Conservation (phyloP, 352 stramenopile genomes). For the Phytopythium kandeliae region DNA sequence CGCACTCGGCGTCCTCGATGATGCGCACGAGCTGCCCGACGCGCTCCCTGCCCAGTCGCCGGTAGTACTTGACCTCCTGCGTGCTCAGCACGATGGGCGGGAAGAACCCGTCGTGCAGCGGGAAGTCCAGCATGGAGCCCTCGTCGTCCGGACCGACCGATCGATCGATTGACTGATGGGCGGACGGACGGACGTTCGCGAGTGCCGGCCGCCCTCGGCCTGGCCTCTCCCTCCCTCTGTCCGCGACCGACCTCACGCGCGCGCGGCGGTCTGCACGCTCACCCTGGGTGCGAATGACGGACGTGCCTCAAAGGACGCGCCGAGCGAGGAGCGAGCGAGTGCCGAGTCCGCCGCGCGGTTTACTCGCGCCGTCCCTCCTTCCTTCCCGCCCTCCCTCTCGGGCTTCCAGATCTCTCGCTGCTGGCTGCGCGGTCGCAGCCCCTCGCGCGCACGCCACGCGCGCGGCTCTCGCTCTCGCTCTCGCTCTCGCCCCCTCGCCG, state of each 20-base stretch:
- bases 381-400: no score
- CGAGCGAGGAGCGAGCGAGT: no score
- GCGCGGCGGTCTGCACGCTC: not conserved
- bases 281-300: not conserved
- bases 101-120: constrained; percentile 78
- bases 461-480: not conserved
- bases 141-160: no score
- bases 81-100: constrained; percentile 63
- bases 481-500: no score
- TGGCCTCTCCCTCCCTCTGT: no score
- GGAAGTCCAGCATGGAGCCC: constrained; percentile 64
- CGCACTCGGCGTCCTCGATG: constrained; percentile 70
- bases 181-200: no score
- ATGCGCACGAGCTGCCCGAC: constrained; percentile 70
- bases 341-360: no score
- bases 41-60: constrained; percentile 68
- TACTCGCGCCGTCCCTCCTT: no score
- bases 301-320: constrained; percentile 1
- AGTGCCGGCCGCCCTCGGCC: no score
- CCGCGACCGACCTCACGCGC: no score
- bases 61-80: constrained; percentile 73
- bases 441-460: not conserved
- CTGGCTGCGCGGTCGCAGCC: no score
- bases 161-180: no score
- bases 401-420: not conserved